phyloP scores from a whole-genome alignment of 2,329 filamentous ascomycete genomes.

The Sarocladiaceae sp. region DNA sequence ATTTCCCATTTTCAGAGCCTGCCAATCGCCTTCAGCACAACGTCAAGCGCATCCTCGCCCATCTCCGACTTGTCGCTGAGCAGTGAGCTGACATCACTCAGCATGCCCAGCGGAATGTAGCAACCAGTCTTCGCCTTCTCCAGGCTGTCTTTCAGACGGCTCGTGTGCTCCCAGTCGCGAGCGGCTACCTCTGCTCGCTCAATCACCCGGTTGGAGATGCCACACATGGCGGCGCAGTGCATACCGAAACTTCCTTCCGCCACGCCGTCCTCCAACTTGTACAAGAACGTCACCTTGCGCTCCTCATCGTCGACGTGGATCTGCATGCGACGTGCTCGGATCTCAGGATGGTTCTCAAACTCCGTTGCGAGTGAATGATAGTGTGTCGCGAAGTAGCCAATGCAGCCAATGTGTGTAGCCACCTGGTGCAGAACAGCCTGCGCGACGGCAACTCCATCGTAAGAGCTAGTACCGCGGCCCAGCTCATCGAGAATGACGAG shows the following conservation, averaged over 20 bases:
- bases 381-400: slow-evolving; percentile 97
- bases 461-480: slow-evolving; percentile 88
- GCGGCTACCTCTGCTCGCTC: slow-evolving; percentile 85
- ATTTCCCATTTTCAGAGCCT: slow-evolving; percentile 38
- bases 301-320: slow-evolving; percentile 86
- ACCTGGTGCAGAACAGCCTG: slow-evolving; percentile 97
- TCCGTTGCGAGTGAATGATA: slow-evolving; percentile 93
- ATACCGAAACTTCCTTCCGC: slow-evolving; percentile 97
- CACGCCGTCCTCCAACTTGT: slow-evolving; percentile 88
- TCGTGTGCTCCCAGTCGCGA: slow-evolving; percentile 92
- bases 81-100: slow-evolving; percentile 82
- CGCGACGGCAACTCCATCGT: slow-evolving; percentile 94
- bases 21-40: slow-evolving; percentile 58
- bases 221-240: slow-evolving; percentile 98
- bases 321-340: slow-evolving; percentile 82
- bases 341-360: slow-evolving; percentile 85
- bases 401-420: slow-evolving; percentile 84
- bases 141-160: slow-evolving; percentile 79
- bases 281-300: slow-evolving; percentile 90
- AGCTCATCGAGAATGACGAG: slow-evolving; percentile 97
- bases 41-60: slow-evolving; percentile 49
- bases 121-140: slow-evolving; percentile 75
- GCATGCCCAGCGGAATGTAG: slow-evolving; percentile 77
- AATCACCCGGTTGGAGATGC: slow-evolving; percentile 79
- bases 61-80: slow-evolving; percentile 56